Conservation (phyloP, 306 rosid genomes). For the Trifolium repens region DNA sequence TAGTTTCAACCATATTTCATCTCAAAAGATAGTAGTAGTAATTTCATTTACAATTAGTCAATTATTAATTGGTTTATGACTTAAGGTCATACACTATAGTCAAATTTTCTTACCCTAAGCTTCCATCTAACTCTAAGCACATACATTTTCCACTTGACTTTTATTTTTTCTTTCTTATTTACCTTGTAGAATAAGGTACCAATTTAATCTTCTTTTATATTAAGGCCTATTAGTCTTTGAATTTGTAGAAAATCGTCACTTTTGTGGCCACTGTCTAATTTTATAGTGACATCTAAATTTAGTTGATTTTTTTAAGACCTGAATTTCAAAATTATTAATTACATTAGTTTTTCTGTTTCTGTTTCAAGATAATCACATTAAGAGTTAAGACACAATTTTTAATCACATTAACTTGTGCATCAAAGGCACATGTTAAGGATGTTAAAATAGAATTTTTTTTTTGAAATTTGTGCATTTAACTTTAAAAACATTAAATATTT, state of each 20-base stretch:
- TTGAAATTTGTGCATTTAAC: too few relatives aligned
- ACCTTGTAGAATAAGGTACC: neutral
- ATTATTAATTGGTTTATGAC: neutral
- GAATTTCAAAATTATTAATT: too few relatives aligned
- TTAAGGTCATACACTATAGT: neutral
- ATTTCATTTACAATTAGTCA: neutral
- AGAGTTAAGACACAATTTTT: too few relatives aligned
- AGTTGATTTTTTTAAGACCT: neutral
- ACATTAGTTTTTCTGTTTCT: too few relatives aligned
- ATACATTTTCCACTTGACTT: neutral
- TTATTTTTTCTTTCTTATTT: neutral
- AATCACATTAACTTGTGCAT: too few relatives aligned
- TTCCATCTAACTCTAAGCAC: neutral
- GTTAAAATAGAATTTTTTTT: too few relatives aligned
- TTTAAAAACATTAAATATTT: too few relatives aligned
- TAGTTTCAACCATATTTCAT: constrained; percentile 1
- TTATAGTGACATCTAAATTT: too few relatives aligned
- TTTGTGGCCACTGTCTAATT: too few relatives aligned
- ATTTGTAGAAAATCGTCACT: neutral
- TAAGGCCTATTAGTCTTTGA: neutral
- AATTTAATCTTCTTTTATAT: neutral
- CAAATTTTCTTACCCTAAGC: neutral
- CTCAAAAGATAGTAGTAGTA: neutral
- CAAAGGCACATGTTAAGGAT: too few relatives aligned
- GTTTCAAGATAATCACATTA: too few relatives aligned